Evolutionary conservation across 495 filamentous ascomycete species (phyloP).

Genomic region (Oleoguttula mirabilis): DNA sequence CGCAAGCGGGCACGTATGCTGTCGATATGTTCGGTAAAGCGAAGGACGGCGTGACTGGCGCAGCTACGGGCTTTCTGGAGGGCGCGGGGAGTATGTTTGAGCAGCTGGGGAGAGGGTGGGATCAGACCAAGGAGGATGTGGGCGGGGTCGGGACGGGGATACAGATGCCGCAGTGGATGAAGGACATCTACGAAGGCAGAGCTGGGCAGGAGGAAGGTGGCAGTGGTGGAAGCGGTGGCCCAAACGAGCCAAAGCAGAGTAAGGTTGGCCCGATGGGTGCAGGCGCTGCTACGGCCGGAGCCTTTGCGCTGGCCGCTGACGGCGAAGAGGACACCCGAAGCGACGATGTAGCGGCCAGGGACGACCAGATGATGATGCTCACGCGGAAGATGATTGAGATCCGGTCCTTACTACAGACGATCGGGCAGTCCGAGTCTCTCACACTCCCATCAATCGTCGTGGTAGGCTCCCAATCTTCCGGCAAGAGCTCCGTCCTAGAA

Average conservation of each 20-base stretch:
- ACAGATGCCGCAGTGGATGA: conserved; percentile 76
- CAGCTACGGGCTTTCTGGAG: conserved; percentile 54
- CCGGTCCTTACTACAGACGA: conserved; percentile 71
- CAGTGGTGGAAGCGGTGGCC: conserved; percentile 33
- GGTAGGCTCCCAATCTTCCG: conserved; percentile 94
- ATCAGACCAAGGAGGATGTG: conserved; percentile 60
- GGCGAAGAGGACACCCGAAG: conserved; percentile 57
- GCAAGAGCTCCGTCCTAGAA: conserved; percentile 94
- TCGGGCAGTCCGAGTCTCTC: conserved; percentile 79
- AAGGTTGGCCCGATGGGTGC: conserved; percentile 43
- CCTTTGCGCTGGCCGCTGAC: conserved; percentile 63
- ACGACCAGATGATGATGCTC: conserved; percentile 99
- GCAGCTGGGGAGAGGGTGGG: conserved; percentile 70
- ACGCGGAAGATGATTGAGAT: conserved; percentile 99
- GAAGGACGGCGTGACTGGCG: conserved; percentile 52
- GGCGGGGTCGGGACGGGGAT: conserved; percentile 31
- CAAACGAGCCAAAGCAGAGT: conserved; percentile 46
- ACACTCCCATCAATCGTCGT: conserved; percentile 94
- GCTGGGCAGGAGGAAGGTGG: conserved; percentile 34
- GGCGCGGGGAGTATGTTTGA: conserved; percentile 60
- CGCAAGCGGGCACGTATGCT: conserved; percentile 83
- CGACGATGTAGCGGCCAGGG: conserved; percentile 55
- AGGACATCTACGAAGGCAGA: conserved; percentile 49
- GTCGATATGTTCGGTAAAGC: conserved; percentile 63
- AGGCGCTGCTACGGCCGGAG: conserved; percentile 53